Evolutionary conservation across 306 rosid genomes (phyloP), one percentile per base, ranked within the genome.

Genomic region (Cicer chorassanicum): DNA sequence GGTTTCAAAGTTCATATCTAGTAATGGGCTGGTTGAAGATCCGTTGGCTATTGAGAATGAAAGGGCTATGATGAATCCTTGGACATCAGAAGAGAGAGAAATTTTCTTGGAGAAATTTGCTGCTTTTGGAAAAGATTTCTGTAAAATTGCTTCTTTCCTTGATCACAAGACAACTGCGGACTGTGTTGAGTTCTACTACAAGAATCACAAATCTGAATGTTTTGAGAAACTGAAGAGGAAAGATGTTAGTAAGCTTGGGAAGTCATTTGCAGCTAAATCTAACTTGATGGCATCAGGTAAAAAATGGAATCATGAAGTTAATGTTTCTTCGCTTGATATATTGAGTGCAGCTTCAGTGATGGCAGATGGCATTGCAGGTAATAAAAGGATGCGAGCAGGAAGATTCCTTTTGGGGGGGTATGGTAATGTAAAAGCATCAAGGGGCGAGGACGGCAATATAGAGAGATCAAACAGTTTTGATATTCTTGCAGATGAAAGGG

Each of bases 141-240:
- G 84, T 21, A 92, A 85, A 83, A 88, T 95, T 64, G 87, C 99
- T 48, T 90, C 92, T 39, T 95, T 85, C 73, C 89, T 95, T 16
- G 86, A 85, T 55, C 97, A 90, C 87, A 95, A 90, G 87, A 92
- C 99, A 70, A 92, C 89, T 9, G 99, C 99, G 0, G 99, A 95
- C 67, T 95, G 98, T 87, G 88, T 95, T 9, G 92, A 95, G 77
- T 95, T 90, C 80, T 95, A 95, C 80, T 95, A 95, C 89, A 95
- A 90, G 74, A 88, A 92, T 54, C 99, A 92, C 70, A 95, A 95
- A 66, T 89, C 96, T 49, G 98, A 82, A 65, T 83, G 85, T 77
- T 95, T 92, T 73, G 80, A 75, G 82, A 92, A 89, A 79, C 82
- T 81, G 55, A 92, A 82, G 76, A 91, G 86, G 84, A 82, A 80